These are phyloP conservation scores for Phylloporus sp. DNA, from an alignment of 1,284 basidiomycete species.

Conservation along the genomic window DNA sequence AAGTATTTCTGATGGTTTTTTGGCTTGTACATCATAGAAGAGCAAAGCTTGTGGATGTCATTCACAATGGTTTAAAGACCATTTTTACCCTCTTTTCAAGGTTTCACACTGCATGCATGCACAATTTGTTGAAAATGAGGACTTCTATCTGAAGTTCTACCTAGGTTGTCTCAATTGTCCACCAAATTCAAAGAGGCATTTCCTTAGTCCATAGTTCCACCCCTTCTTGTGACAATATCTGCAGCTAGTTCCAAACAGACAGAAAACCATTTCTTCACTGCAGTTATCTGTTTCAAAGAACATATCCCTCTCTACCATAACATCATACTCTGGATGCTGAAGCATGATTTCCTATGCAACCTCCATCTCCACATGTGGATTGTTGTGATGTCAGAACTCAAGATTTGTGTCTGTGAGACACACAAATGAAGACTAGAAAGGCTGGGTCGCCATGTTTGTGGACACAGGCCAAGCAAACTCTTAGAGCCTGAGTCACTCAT, in stretches of 20 bases:
- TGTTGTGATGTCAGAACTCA: conserved; percentile 78
- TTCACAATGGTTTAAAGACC: conserved; percentile 82
- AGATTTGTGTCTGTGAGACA: conserved; percentile 59
- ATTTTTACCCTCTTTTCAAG: conserved; percentile 79
- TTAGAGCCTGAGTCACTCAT: conserved; percentile 27
- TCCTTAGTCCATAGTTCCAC: conserved; percentile 61
- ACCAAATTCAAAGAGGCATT: conserved; percentile 73
- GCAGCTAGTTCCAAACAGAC: conserved; percentile 62
- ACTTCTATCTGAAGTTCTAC: neutral
- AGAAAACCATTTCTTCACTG: conserved; percentile 77
- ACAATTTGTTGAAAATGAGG: neutral
- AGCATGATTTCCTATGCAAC: conserved; percentile 83
- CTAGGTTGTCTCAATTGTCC: conserved; percentile 64
- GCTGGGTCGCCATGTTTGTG: conserved; percentile 32
- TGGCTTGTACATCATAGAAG: conserved; percentile 91
- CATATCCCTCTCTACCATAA: conserved; percentile 75
- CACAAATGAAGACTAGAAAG: conserved; percentile 49
- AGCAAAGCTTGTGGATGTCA: conserved; percentile 87
- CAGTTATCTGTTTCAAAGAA: conserved; percentile 70
- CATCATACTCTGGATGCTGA: conserved; percentile 92
- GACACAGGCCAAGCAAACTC: conserved; percentile 27
- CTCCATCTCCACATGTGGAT: conserved; percentile 88
- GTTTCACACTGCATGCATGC: conserved; percentile 66
- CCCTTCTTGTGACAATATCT: conserved; percentile 77
- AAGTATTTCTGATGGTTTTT: conserved; percentile 86